Percentiles rank a stretch among this genome's conserved stretches.
Evolutionary conservation across 2,329 filamentous ascomycete genomes (phyloP).

Genomic region (Aphanoascus verrucosus): DNA sequence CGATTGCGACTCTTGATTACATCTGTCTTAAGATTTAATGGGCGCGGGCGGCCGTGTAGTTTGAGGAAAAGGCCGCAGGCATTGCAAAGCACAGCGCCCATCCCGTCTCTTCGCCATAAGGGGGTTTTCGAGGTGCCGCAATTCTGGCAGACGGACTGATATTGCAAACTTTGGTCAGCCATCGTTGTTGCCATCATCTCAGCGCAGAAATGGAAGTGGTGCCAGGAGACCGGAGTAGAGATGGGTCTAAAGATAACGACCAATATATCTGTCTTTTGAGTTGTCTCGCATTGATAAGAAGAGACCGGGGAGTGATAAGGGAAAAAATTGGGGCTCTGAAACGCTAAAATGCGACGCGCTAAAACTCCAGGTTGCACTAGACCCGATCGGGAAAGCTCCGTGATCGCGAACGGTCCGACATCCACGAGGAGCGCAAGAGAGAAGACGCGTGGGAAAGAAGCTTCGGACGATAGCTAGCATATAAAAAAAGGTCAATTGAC

Average conservation of each 20-base stretch:
- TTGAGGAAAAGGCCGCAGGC: conserved; percentile 96
- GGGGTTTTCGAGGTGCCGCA: conserved; percentile 92
- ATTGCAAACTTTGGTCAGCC: conserved; percentile 45
- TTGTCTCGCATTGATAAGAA: conserved; percentile 12
- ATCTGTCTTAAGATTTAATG: conserved; percentile 95
- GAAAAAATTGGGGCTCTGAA: conserved; percentile 23
- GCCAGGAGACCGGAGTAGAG: conserved; percentile 13
- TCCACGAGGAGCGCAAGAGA: conserved; percentile 17
- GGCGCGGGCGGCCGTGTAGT: conserved; percentile 82
- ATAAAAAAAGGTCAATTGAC: conserved; percentile 19
- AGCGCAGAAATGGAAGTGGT: conserved; percentile 8
- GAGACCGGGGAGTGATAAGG: conserved; percentile 37
- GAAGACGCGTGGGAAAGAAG: conserved; percentile 10
- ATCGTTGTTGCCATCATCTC: conserved; percentile 36
- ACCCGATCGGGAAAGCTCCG: conserved; percentile 1
- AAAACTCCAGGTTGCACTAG: conserved; percentile 2
- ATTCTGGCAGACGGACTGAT: conserved; percentile 93
- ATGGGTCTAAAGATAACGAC: conserved; percentile 22
- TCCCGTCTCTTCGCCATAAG: conserved; percentile 93
- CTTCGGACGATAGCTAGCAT: background rate
- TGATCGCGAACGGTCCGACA: background rate
- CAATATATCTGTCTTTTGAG: background rate
- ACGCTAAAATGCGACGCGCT: conserved; percentile 6
- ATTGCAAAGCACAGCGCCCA: conserved; percentile 92
- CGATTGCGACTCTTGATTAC: conserved; percentile 99